A percentile compares a stretch with the other conserved stretches of the same genome.
Evolutionary conservation across 495 filamentous ascomycete species (phyloP).

Genomic region (Neurospora pannonica): DNA sequence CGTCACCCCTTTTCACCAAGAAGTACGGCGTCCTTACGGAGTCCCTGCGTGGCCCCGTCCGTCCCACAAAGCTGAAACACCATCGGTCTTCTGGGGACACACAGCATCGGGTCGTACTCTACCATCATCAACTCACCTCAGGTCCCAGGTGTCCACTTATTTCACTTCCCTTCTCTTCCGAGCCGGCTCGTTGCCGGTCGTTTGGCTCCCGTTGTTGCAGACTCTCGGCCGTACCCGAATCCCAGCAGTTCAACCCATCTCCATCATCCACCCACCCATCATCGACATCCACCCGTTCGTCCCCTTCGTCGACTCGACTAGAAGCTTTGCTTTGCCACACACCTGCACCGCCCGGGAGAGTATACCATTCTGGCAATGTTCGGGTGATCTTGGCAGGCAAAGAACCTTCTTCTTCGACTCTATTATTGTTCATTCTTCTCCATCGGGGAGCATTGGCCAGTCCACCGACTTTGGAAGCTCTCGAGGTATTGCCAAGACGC

Average conservation of each 20-base stretch:
- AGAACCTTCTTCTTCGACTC: not conserved
- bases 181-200: not conserved
- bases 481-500: constrained; percentile 8
- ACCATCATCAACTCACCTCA: constrained; percentile 3
- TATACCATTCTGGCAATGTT: not conserved
- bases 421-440: not conserved
- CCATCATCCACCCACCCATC: not conserved
- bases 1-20: constrained; percentile 6
- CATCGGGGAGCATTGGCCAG: not conserved
- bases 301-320: not conserved
- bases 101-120: constrained; percentile 14
- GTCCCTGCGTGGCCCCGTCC: constrained; percentile 1
- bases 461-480: not conserved
- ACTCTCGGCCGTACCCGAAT: not conserved
- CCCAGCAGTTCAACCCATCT: not conserved
- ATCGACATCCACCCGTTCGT: not conserved
- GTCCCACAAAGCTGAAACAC: constrained; percentile 29
- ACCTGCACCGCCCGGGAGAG: not conserved
- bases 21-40: constrained; percentile 5
- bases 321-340: not conserved
- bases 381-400: not conserved
- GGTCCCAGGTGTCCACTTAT: constrained; percentile 3
- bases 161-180: constrained; percentile 2
- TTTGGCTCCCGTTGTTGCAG: not conserved
- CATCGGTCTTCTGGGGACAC: constrained; percentile 6